phyloP scores from a whole-genome alignment of 2,329 filamentous ascomycete species.

The Zasmidium angulare region DNA sequence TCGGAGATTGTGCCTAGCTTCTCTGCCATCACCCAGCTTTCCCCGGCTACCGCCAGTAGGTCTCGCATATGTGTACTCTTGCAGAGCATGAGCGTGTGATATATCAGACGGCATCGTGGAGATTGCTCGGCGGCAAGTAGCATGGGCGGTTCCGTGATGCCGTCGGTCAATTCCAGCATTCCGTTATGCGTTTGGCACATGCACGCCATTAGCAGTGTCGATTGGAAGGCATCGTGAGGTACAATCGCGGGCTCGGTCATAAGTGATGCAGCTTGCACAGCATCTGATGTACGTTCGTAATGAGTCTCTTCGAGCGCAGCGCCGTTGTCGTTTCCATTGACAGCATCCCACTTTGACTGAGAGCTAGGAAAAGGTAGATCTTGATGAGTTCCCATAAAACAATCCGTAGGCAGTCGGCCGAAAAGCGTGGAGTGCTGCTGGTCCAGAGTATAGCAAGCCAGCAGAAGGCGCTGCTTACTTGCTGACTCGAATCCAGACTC shows the following conservation, averaged over 20 bases:
- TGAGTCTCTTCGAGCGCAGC: background rate
- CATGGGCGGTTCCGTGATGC: slow-evolving; percentile 9
- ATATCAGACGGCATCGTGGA: slow-evolving; percentile 21
- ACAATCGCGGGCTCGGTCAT: slow-evolving; percentile 4
- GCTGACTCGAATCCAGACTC: background rate
- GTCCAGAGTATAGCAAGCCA: slow-evolving; percentile 45
- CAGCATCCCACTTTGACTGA: slow-evolving; percentile 40
- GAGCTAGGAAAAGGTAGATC: slow-evolving; percentile 41
- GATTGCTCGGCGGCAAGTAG: slow-evolving; percentile 19
- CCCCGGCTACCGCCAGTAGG: slow-evolving; percentile 45
- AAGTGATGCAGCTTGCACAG: slow-evolving; percentile 10
- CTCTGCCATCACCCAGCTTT: slow-evolving; percentile 47
- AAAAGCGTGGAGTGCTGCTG: slow-evolving; percentile 38
- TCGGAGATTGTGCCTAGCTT: slow-evolving; percentile 38
- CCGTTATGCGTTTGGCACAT: slow-evolving; percentile 14
- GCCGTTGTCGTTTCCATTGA: background rate
- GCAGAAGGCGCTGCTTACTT: slow-evolving; percentile 36
- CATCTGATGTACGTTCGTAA: slow-evolving; percentile 18
- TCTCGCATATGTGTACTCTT: slow-evolving; percentile 42
- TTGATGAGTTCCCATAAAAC: slow-evolving; percentile 19
- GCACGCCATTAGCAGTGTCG: slow-evolving; percentile 37
- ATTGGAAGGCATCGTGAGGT: slow-evolving; percentile 36
- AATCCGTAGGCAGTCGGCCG: slow-evolving; percentile 17
- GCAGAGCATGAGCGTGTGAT: slow-evolving; percentile 40
- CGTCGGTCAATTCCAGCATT: slow-evolving; percentile 4